Evolutionary conservation across 139 green algal genomes (phyloP), one percentile per base, ranked within the genome.

Genomic region (Coccomyxa sp.): DNA sequence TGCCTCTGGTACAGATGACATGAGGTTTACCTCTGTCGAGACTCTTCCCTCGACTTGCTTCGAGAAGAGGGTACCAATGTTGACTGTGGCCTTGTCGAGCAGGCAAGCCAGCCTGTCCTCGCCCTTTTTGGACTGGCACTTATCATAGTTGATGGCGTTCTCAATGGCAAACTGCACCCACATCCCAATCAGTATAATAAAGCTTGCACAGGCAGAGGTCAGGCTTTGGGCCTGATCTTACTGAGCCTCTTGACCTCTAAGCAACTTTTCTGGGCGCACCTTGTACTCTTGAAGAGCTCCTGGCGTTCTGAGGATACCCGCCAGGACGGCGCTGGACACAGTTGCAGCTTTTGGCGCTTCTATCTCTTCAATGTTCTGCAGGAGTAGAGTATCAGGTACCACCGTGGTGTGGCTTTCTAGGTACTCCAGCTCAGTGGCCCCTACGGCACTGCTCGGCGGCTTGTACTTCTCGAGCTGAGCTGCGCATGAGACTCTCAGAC

Each of bases 71-170:
- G 82, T 69, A 7, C 88, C 93, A 8, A 97, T 84, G 78, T 96
- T 96, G 54, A 89, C 88, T 14, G 95, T 37, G 0, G 93, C 93
- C 76, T 94, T 94, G 81, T 95, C 92, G 31, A 93, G 80, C 74
- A 85, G 71, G 74, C 76, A 86, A 7, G 50, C 39, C 5, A 78
- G 39, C 34, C 71, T 84, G 18, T 68, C 77, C 37, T 79, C 82
- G 8, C 41, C 75, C 10, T 35, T 55, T 29, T 35, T 27, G 29
- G 75, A 29, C 16, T 74, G 41, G 78, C 85, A 86, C 73, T 87
- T 85, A 74, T 92, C 87, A 40, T 91, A 95, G 5, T 83, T 84
- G 8, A 92, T 77, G 0, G 90, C 92, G 24, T 87, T 83, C 64
- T 89, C 84, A 31, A 97, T 90, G 36, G 92, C 92, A 72, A 89